A percentile compares a stretch with the other conserved stretches of the same genome.
These are phyloP conservation scores for Eucalyptus cloeziana DNA, from an alignment of 345 rosid genomes.

Conservation along the genomic window DNA sequence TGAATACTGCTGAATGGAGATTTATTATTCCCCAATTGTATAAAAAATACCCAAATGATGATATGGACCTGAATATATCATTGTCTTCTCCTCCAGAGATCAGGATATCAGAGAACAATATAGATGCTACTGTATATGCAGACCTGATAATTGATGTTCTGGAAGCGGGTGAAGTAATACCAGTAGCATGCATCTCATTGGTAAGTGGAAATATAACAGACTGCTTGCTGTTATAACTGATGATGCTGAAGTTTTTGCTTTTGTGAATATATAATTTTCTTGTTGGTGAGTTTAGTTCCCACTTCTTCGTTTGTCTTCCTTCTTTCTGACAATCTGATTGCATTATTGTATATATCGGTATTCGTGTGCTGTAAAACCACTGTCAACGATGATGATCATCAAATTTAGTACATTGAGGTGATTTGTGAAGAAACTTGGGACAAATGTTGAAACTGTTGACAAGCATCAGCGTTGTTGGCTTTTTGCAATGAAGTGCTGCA, in stretches of 20 bases:
- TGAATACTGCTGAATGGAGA: conserved; percentile 92
- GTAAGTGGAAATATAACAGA: conserved; percentile 21
- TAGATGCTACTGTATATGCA: conserved; percentile 66
- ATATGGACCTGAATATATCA: conserved; percentile 74
- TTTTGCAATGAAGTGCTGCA: background rate
- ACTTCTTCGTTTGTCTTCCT: background rate
- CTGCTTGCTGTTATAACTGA: background rate
- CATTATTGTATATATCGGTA: background rate
- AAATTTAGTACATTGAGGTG: background rate
- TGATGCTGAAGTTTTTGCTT: background rate
- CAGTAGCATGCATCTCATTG: conserved; percentile 91
- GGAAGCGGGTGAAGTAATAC: conserved; percentile 52
- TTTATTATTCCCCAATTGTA: conserved; percentile 84
- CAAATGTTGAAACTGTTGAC: background rate
- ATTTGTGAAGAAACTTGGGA: background rate
- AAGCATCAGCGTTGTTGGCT: background rate
- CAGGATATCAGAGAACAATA: conserved; percentile 41
- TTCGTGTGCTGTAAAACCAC: background rate
- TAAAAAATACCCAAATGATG: conserved; percentile 80
- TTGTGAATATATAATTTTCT: background rate
- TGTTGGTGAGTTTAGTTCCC: background rate
- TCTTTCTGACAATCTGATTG: background rate
- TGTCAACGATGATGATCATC: background rate
- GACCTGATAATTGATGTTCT: conserved; percentile 70
- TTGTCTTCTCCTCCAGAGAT: conserved; percentile 77